Base-by-base conservation (phyloP, 2,329 filamentous ascomycete species). In the Leptographium lundbergii region DNA sequence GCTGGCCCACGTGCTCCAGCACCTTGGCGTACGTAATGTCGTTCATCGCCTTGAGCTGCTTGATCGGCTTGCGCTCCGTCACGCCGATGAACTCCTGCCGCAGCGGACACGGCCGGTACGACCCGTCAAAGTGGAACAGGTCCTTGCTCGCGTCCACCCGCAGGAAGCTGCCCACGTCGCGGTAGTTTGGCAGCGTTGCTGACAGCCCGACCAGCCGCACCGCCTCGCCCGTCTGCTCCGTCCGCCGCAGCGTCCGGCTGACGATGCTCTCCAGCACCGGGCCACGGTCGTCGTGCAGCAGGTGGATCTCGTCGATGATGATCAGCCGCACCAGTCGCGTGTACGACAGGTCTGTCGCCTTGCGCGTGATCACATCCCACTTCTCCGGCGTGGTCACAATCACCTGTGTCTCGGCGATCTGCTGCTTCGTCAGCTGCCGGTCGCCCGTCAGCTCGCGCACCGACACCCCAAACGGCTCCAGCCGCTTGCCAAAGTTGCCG, bases 321-420 rank as follows among this genome's bases (percentile, higher is more conserved):
- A 99, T 87, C 13, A 99, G 80, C 47, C 92, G 87, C 29, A 99
- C 94, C n/a, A 99, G 82, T 67, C 95, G 95, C 19, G 91, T 99
- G 73, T 99, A 99, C 66, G 91, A 95, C 58, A 94, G 83, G 70
- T 99, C 95, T 1, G 92, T 96, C 7, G 92, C 91, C 73, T 99
- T 99, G 73, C 95, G 85, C 6, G 95, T 99, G 66, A 99, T 96
- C 65, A 99, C 92, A 73, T 99, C 94, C 88, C 91, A 99, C 75
- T 99, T 99, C 73, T 99, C 94, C 24, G 94, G 94, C 0, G 94
- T 99, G 0, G 94, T 99, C 61, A 99, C 91, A 66, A 99, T 99
- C 66, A 99, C 86, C 71, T 99, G 92, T 0, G 94, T 99, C 68
- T 99, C 94, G 1, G 92, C 85, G 63, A 99, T 97, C 77, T 99